A percentile compares a stretch with the other conserved stretches of the same genome.
Evolutionary conservation across 768 basidiomycete species (phyloP).

Genomic region (Russula foetens): DNA sequence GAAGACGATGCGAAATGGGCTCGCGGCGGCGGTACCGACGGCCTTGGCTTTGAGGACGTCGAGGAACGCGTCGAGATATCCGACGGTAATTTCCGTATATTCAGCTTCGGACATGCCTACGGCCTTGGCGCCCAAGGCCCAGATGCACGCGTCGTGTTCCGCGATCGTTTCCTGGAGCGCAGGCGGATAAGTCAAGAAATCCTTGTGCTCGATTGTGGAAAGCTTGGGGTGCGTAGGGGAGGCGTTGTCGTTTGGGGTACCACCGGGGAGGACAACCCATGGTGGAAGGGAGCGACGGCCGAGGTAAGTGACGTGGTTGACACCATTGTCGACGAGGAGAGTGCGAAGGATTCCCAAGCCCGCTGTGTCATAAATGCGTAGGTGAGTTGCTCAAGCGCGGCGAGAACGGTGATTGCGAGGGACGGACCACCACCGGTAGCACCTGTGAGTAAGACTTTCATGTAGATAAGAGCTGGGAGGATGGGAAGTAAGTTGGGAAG

Average conservation of each 20-base stretch:
- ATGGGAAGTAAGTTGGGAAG: no score
- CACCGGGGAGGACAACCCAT: slow-evolving; percentile 14
- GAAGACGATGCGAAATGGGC: slow-evolving; percentile 25
- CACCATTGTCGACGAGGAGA: slow-evolving; percentile 16
- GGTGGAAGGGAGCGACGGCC: slow-evolving; percentile 23
- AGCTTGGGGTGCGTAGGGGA: slow-evolving; percentile 19
- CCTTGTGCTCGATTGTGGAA: slow-evolving; percentile 16
- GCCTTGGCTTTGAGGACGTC: slow-evolving; percentile 3
- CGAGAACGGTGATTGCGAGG: neutral
- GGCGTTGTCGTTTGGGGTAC: neutral
- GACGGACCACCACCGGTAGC: slow-evolving; percentile 18
- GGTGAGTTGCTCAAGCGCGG: neutral
- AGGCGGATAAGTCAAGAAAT: slow-evolving; percentile 20
- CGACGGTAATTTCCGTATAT: slow-evolving; percentile 23
- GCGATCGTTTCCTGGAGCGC: slow-evolving; percentile 15
- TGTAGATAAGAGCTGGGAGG: neutral
- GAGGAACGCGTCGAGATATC: slow-evolving; percentile 19
- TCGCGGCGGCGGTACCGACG: slow-evolving; percentile 14
- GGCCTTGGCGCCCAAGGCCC: slow-evolving; percentile 22
- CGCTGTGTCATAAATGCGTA: slow-evolving; percentile 7
- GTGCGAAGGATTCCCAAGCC: slow-evolving; percentile 21
- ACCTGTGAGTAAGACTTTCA: slow-evolving; percentile 18
- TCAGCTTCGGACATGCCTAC: slow-evolving; percentile 14
- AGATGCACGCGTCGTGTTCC: slow-evolving; percentile 24
- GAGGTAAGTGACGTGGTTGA: slow-evolving; percentile 22